Base-by-base conservation (phyloP, 1,284 basidiomycete genomes). In the Xerocomus minutiporus region DNA sequence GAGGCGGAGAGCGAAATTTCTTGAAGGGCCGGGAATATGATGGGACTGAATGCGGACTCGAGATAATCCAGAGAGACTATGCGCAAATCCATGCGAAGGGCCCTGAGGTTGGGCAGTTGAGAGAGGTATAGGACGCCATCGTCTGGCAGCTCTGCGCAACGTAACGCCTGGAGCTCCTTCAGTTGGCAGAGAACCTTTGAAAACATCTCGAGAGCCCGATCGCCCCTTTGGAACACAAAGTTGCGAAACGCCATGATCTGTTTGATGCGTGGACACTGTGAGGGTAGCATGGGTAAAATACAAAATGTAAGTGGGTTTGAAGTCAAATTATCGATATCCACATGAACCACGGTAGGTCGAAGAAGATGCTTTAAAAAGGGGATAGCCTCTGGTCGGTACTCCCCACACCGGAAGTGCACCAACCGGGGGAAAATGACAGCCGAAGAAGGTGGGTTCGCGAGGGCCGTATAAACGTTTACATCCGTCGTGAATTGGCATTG, bases 241-340 rank as follows among this genome's bases (percentile, higher is more conserved):
- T 67, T 64, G 20, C 65, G 61, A 40, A 64, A 67, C 7, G 62
- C 60, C 61, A 67, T 64, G 40, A 67, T 48, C 32, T 61, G 63
- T 23, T 32, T 64, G 59, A 67, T 56, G 28, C 53, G 59, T 17
- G 63, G 65, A 48, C 63, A 66, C 1, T 28, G 46, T 2, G 15
- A 13, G 8, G 62, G 62, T 3, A 67, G 29, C 23, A 62, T 25
- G 17, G 65, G 65, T 1, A 66, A 49, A 13, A 66, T 4, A 26
- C 0, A 0, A 31, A 48, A 49, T 0, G 63, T 66, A 11, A 64
- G 55, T 29, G 61, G 35, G 23, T 67, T 67, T 4, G 59, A 50
- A 62, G 62, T 62, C 50, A 64, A 43, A 45, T 66, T 67, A 52
- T 67, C 61, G 29, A 67, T 66, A 53, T 67, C 61, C n/a, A 66